Evolutionary conservation across 768 basidiomycete genomes (phyloP).

Genomic region (Wakefieldia striispora): DNA sequence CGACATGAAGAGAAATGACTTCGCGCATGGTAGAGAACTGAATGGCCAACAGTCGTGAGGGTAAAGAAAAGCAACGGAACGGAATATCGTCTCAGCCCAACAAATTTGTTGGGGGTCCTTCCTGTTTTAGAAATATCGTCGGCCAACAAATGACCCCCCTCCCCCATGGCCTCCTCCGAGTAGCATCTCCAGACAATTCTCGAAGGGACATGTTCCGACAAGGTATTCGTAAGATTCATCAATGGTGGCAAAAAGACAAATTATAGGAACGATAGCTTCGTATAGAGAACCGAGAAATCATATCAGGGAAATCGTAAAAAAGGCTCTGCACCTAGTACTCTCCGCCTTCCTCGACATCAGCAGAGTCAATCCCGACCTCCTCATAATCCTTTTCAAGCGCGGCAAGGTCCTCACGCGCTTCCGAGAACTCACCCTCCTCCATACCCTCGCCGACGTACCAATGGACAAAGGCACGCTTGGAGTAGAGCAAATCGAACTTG

Average conservation of each 20-base stretch:
- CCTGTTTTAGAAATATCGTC: constrained; percentile 28
- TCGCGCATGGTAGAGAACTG: constrained; percentile 74
- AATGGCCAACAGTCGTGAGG: constrained; percentile 12
- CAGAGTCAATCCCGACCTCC: constrained; percentile 66
- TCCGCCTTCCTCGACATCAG: constrained; percentile 48
- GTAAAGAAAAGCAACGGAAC: constrained; percentile 10
- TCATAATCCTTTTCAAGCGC: constrained; percentile 98
- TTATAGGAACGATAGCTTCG: constrained; percentile 30
- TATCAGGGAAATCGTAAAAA: constrained; percentile 3
- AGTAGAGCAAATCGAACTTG: constrained; percentile 79
- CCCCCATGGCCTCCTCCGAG: no score
- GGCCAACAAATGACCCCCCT: neutral
- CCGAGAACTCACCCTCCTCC: constrained; percentile 96
- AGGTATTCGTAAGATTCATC: constrained; percentile 37
- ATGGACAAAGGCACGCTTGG: constrained; percentile 55
- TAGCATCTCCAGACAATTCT: no score
- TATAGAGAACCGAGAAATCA: constrained; percentile 24
- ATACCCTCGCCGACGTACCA: constrained; percentile 78
- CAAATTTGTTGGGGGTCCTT: constrained; percentile 20
- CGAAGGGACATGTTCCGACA: constrained; percentile 15
- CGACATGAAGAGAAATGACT: constrained; percentile 96
- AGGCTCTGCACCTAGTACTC: constrained; percentile 37
- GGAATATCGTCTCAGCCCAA: neutral
- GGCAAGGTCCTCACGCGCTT: constrained; percentile 98
- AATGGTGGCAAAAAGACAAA: constrained; percentile 21